These are phyloP conservation scores for Arachis monticola DNA, from an alignment of 331 rosid genomes.

Conservation along the genomic window DNA sequence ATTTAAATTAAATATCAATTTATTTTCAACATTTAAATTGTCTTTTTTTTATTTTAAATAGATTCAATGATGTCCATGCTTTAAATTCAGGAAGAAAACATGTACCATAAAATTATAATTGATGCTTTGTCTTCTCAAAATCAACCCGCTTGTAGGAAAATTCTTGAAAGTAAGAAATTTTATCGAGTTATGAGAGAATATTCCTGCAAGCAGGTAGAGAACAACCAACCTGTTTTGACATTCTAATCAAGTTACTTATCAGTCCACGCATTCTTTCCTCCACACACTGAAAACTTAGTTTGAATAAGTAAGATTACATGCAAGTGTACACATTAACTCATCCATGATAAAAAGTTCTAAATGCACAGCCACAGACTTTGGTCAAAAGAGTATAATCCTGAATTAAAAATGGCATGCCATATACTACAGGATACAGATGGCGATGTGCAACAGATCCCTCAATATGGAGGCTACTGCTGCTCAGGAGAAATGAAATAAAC, in stretches of 20 bases:
- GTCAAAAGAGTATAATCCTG: constrained; percentile 10
- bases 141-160: constrained; percentile 68
- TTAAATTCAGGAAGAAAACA: no score
- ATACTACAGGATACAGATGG: constrained; percentile 9
- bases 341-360: neutral
- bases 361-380: neutral
- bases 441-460: neutral
- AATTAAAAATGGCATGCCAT: constrained; percentile 14
- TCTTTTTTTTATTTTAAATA: no score
- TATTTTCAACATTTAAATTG: no score
- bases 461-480: neutral
- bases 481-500: constrained; percentile 11
- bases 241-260: no score
- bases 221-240: constrained; percentile 71
- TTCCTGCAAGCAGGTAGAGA: constrained; percentile 22
- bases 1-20: no score
- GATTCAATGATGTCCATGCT: no score
- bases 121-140: constrained; percentile 73
- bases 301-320: neutral
- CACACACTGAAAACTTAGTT: no score
- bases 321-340: constrained; percentile 4
- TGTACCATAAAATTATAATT: neutral
- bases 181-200: constrained; percentile 20
- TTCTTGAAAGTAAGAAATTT: constrained; percentile 35
- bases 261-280: no score